Evolutionary conservation across 257 asterid species (phyloP), one percentile per base, ranked within the genome.

Genomic region (Ilex aquifolium): DNA sequence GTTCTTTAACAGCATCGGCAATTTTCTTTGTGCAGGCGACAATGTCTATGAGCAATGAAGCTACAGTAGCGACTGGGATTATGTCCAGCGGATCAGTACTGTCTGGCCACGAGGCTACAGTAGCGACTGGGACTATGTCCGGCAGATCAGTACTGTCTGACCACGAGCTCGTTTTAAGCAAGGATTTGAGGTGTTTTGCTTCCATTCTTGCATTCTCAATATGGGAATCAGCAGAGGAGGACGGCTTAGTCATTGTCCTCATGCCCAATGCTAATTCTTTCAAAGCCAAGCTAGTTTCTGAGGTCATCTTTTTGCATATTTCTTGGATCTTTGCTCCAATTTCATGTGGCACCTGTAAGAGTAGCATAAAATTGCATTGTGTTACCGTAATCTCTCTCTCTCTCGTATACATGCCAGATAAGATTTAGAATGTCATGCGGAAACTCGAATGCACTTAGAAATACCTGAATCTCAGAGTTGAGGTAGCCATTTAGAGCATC

Each of bases 221-320:
- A 14, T 75, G 86, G 11, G 75, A 67, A 17, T 70, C 62, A 0
- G 84, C 65, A 36, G 79, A 67, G 8, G n/a, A n/a, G n/a, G 80
- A 32, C 16, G 86, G 79, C 57, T 3, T 64, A 10, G 74, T 78
- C 97, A 85, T 87, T 1, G 83, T 83, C 61, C 64, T 65, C 14
- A 90, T 39, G 5, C 77, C 60, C 55, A 70, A 21, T 60, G 95
- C 80, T 5, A 87, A 65, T 44, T 81, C 88, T 69, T 87, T 85
- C 31, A 90, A 66, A 46, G 83, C 87, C 61, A 71, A 78, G 11
- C 95, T 91, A 17, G 79, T 76, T 71, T 83, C 97, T 13, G 63
- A 63, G 69, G 90, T 87, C 84, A 83, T 76, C 51, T 50, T 75
- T 21, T 73, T 70, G 10, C 72, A 76, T 31, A 67, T 32, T 49